Evolutionary conservation across 495 filamentous ascomycete species (phyloP), one percentile per base, ranked within the genome.

Genomic region (Xylaria bambusicola): DNA sequence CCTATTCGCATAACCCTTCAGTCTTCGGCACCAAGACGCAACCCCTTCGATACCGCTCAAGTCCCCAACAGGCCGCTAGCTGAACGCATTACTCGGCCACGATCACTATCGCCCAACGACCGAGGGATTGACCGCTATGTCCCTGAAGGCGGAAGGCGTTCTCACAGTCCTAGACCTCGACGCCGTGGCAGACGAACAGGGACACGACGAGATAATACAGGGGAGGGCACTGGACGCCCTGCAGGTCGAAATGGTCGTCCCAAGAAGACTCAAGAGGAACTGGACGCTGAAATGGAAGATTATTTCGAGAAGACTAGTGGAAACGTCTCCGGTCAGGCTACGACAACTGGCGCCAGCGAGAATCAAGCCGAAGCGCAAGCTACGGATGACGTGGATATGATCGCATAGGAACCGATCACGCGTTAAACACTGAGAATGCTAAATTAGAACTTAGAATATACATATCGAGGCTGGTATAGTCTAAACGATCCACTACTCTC

Each of bases 281-380:
- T 98, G 38, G 93, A 98, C 68, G 87, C 88, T 35, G 93, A 98
- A 77, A 98, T 98, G 93, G 92, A 86, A 33, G 91, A 96, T 67
- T 98, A 98, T 74, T 98, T 90, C 79, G 80, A 73, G 29, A 81
- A 82, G 35, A 70, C 71, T 24, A 68, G 74, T 18, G 75, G 72
- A 21, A 71, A 65, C 15, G 66, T 45, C 8, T 50, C 46, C 3
- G 63, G 62, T n/a, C 56, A 50, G 42, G 48, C 44, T n/a, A 62
- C 60, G 23, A 64, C 64, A 46, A 48, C 54, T 17, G 52, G 63
- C 50, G 36, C 49, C 8, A 33, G 40, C 40, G 31, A 60, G 17
- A 31, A 8, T 20, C 27, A 46, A 10, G 9, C 70, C 33, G 50
- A 52, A 46, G 64, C 65, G 44, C 64, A 58, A 23, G 61, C 48